These are phyloP conservation scores for Ramaria sp. DNA, from an alignment of 768 basidiomycete species.

Conservation along the genomic window DNA sequence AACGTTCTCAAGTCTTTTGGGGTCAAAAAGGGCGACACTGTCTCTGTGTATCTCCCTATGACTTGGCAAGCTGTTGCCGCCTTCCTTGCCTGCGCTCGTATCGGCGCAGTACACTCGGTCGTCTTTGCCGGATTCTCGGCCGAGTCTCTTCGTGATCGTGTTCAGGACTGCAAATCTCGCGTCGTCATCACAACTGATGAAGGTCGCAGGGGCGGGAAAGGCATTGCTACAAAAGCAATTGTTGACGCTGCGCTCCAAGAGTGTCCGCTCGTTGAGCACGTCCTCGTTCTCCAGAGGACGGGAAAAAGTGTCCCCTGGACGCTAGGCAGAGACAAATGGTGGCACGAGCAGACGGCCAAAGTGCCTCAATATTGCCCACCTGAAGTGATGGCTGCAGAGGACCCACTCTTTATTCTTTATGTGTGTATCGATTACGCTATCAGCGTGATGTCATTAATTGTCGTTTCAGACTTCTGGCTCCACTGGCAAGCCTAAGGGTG, in stretches of 20 bases:
- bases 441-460: background rate
- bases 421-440: constrained; percentile 36
- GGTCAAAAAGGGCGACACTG: constrained; percentile 91
- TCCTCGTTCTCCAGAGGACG: constrained; percentile 81
- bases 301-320: constrained; percentile 76
- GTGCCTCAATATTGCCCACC: constrained; percentile 84
- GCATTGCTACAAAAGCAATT: constrained; percentile 89
- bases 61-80: constrained; percentile 93
- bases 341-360: constrained; percentile 84
- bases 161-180: constrained; percentile 77
- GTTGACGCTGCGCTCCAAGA: constrained; percentile 85
- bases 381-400: constrained; percentile 84
- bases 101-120: constrained; percentile 94
- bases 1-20: constrained; percentile 87
- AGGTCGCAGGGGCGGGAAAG: constrained; percentile 87
- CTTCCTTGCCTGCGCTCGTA: constrained; percentile 95
- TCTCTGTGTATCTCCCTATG: constrained; percentile 90
- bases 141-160: constrained; percentile 87
- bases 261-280: constrained; percentile 79
- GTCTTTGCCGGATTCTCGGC: constrained; percentile 97
- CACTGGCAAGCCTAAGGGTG: constrained; percentile 95
- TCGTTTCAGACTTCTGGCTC: constrained; percentile 77
- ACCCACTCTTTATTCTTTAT: constrained; percentile 97
- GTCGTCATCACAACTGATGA: constrained; percentile 97
- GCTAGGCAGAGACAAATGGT: constrained; percentile 85